A percentile compares a stretch with the other conserved stretches of the same genome.
Evolutionary conservation across 73 alveolate genomes (phyloP).

Genomic region (Stentor coeruleus): DNA sequence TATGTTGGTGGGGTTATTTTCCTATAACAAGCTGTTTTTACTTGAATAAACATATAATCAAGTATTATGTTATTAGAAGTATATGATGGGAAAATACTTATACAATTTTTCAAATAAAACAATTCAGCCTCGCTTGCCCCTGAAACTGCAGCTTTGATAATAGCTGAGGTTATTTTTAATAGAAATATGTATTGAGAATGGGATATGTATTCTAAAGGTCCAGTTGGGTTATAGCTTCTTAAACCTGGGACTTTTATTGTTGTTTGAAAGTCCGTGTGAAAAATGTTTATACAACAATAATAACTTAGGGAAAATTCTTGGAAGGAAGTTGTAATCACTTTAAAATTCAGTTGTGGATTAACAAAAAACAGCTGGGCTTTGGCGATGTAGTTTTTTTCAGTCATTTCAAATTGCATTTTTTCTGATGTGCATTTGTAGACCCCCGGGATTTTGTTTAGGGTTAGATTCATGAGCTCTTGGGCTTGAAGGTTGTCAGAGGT

Average conservation of each 20-base stretch:
- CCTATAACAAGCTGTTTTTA: background rate
- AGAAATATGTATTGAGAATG: background rate
- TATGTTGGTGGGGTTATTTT: background rate
- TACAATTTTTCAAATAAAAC: background rate
- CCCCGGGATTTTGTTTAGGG: conserved; percentile 1
- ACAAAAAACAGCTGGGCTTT: background rate
- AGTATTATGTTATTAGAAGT: too few species aligned
- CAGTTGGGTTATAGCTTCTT: background rate
- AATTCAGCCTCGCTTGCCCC: background rate
- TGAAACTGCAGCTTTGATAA: background rate
- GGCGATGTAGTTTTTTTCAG: background rate
- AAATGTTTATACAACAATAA: background rate
- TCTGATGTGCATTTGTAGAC: background rate
- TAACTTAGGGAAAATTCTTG: background rate
- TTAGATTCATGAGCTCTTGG: background rate
- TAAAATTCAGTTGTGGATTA: background rate
- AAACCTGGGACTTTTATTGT: background rate
- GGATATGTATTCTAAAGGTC: background rate
- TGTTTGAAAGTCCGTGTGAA: background rate
- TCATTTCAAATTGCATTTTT: background rate
- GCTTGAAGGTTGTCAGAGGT: background rate
- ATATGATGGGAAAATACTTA: background rate
- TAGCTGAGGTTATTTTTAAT: background rate
- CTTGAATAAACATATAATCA: background rate
- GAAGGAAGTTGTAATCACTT: background rate